Percentiles rank a stretch among this genome's conserved stretches.
Evolutionary conservation across 768 basidiomycete genomes (phyloP).

Genomic region (Clathrus columnatus): DNA sequence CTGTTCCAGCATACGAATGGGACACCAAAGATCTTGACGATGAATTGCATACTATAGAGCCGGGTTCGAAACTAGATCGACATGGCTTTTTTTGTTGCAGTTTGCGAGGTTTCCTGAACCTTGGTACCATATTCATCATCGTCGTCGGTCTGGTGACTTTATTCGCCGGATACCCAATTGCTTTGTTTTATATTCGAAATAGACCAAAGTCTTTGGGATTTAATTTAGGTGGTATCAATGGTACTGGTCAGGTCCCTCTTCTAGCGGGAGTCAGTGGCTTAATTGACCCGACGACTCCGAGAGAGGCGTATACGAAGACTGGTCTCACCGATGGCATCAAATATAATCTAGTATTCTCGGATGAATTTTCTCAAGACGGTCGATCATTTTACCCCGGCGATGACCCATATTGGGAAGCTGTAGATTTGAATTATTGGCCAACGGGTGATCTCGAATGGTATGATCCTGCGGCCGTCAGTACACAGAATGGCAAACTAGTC

Average conservation of each 20-base stretch:
- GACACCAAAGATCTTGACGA: constrained; percentile 69
- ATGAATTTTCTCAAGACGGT: constrained; percentile 71
- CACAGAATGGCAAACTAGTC: constrained; percentile 65
- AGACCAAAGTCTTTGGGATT: constrained; percentile 45
- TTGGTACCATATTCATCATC: constrained; percentile 62
- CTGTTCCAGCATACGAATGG: constrained; percentile 67
- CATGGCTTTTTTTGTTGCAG: constrained; percentile 64
- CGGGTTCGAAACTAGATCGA: constrained; percentile 50
- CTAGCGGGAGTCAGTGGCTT: constrained; percentile 59
- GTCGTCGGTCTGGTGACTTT: constrained; percentile 60
- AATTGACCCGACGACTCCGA: constrained; percentile 73
- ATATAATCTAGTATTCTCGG: constrained; percentile 82
- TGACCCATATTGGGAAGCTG: constrained; percentile 82
- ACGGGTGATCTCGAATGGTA: constrained; percentile 85
- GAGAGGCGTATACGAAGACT: constrained; percentile 41
- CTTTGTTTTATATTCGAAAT: constrained; percentile 22
- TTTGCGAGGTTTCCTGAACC: constrained; percentile 73
- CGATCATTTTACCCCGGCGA: constrained; percentile 73
- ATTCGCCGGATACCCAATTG: constrained; percentile 85
- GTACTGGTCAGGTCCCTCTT: constrained; percentile 76
- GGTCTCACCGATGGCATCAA: constrained; percentile 69
- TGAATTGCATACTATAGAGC: constrained; percentile 80
- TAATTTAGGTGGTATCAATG: constrained; percentile 85
- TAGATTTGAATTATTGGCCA: constrained; percentile 80
- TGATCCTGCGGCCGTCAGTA: constrained; percentile 66